phyloP scores from a whole-genome alignment of 2,329 filamentous ascomycete species.

The Zymoseptoria brevis region DNA sequence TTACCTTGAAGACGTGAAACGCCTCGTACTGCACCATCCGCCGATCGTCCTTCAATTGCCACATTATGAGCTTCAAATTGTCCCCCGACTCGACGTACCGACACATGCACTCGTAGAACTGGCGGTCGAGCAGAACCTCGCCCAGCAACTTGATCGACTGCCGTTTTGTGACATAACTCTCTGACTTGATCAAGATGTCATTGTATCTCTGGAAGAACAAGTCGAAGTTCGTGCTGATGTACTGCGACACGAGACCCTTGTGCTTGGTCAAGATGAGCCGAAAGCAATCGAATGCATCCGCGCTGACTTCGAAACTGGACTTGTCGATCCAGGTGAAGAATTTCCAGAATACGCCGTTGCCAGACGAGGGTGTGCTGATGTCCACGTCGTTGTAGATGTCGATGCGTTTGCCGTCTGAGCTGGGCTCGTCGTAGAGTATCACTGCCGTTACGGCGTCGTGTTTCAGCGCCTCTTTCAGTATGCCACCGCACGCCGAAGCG shows the following conservation, averaged over 20 bases:
- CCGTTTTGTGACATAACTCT: conserved; percentile 94
- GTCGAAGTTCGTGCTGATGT: conserved; percentile 82
- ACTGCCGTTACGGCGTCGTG: conserved; percentile 85
- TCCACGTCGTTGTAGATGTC: conserved; percentile 61
- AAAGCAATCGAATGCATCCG: conserved; percentile 96
- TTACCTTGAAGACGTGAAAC: conserved; percentile 93
- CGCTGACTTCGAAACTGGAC: conserved; percentile 91
- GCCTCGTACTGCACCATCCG: conserved; percentile 99
- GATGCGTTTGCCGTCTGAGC: conserved; percentile 62
- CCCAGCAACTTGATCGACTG: conserved; percentile 97
- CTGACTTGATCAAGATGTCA: conserved; percentile 74
- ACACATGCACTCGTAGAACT: conserved; percentile 98
- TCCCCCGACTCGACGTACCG: conserved; percentile 91
- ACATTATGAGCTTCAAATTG: conserved; percentile 98
- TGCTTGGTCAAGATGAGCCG: conserved; percentile 89
- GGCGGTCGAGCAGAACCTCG: conserved; percentile 85
- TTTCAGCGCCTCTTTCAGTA: conserved; percentile 82
- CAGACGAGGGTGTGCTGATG: conserved; percentile 64
- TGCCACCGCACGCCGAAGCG: conserved; percentile 81
- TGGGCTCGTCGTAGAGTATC: conserved; percentile 84
- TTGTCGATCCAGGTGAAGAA: conserved; percentile 98
- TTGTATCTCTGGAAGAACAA: conserved; percentile 92
- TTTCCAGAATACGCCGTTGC: conserved; percentile 85
- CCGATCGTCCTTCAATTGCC: conserved; percentile 83
- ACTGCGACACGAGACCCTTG: conserved; percentile 82